Conservation (phyloP, 78 protist genomes). For the Chrysochromulina tobinii region DNA sequence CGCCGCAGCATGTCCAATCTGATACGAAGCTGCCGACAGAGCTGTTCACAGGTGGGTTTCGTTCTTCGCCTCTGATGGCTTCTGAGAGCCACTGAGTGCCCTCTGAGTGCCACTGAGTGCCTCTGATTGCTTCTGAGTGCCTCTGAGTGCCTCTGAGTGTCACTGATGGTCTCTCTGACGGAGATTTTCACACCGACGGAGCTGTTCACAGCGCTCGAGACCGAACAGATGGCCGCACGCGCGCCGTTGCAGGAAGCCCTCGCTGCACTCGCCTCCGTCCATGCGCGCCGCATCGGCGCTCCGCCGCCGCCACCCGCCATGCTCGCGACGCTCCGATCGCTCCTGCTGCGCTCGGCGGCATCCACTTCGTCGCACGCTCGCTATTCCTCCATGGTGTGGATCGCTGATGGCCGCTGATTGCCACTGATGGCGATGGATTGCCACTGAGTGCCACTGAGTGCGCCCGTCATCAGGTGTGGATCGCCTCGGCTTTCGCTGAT, state of each 20-base stretch:
- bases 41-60: not conserved
- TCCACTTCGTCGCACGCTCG: not conserved
- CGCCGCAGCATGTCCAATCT: not conserved
- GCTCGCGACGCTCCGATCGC: not conserved
- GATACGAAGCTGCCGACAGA: not conserved
- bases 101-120: no score
- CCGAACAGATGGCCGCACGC: conserved; percentile 6
- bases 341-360: not conserved
- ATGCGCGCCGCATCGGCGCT: not conserved
- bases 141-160: no score
- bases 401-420: no score
- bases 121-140: no score
- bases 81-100: no score
- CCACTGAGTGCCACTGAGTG: not conserved
- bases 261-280: conserved; percentile 7
- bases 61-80: no score
- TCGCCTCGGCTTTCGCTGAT: no score
- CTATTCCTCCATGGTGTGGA: not conserved
- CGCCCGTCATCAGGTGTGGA: no score
- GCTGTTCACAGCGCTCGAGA: not conserved
- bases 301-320: not conserved
- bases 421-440: not conserved
- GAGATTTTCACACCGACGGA: no score
- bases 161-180: no score
- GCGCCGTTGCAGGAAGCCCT: conserved; percentile 12